Conservation (phyloP, 805 yeast genomes). For the Lachancea lanzarotensis region DNA sequence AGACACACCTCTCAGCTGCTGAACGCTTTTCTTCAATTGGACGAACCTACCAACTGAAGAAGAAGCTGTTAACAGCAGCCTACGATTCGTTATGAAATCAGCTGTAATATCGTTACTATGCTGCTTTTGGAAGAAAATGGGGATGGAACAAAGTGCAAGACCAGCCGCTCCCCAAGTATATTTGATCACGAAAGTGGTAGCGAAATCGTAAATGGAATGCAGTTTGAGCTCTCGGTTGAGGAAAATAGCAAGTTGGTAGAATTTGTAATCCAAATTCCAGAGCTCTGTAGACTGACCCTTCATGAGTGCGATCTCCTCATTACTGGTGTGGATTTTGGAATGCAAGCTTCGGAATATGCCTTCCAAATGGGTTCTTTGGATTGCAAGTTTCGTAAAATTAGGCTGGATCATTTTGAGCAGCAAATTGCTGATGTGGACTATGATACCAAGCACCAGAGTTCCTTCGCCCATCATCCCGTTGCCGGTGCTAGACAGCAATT, state of each 20-base stretch:
- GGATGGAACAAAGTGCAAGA: slow-evolving; percentile 76
- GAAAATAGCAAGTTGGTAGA: slow-evolving; percentile 75
- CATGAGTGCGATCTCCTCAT: slow-evolving; percentile 82
- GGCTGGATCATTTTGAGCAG: slow-evolving; percentile 75
- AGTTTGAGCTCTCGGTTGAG: slow-evolving; percentile 68
- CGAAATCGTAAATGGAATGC: slow-evolving; percentile 72
- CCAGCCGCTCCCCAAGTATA: slow-evolving; percentile 97
- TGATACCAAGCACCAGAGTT: slow-evolving; percentile 65
- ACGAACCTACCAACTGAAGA: slow-evolving; percentile 84
- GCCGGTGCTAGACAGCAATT: slow-evolving; percentile 46
- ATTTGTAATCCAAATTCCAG: slow-evolving; percentile 68
- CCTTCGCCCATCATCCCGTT: slow-evolving; percentile 56
- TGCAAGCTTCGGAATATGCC: slow-evolving; percentile 80
- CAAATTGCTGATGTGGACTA: slow-evolving; percentile 76
- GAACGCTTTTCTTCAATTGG: slow-evolving; percentile 74
- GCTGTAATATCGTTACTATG: slow-evolving; percentile 47
- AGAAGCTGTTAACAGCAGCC: slow-evolving; percentile 75
- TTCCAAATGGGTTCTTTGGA: slow-evolving; percentile 71
- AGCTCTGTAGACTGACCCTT: slow-evolving; percentile 77
- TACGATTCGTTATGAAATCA: slow-evolving; percentile 82
- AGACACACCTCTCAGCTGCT: slow-evolving; percentile 79
- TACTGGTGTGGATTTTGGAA: slow-evolving; percentile 68
- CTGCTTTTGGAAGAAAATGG: slow-evolving; percentile 59
- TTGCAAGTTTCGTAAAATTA: slow-evolving; percentile 75
- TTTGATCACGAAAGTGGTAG: slow-evolving; percentile 83